Conservation (phyloP, 495 filamentous ascomycete genomes). For the Letharia columbiana region DNA sequence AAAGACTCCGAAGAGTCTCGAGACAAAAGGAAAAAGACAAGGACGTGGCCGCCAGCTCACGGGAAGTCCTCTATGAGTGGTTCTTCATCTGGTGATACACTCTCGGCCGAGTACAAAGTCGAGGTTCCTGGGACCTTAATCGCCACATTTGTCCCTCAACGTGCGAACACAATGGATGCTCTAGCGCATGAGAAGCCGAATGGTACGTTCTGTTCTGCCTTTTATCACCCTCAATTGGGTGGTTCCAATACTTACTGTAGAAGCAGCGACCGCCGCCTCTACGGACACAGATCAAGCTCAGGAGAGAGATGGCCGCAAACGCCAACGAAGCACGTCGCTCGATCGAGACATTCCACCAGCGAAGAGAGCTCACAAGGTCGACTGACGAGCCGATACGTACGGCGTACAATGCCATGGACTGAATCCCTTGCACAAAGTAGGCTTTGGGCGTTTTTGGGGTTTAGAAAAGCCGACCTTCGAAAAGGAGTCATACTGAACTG, state of each 20-base stretch:
- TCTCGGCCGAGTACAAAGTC: background rate
- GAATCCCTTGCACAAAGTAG: background rate
- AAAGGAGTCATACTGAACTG: background rate
- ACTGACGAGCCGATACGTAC: background rate
- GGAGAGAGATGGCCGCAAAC: background rate
- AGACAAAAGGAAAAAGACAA: slow-evolving; percentile 8
- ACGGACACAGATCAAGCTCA: too few species aligned
- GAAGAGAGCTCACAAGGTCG: background rate
- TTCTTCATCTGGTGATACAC: too few species aligned
- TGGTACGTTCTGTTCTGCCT: background rate
- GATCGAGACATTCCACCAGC: background rate
- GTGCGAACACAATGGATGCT: background rate
- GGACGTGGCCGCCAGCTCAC: slow-evolving; percentile 15
- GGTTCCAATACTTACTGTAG: background rate
- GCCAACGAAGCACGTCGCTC: background rate
- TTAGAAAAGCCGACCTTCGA: background rate
- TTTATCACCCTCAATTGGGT: background rate
- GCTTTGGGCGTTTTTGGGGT: background rate
- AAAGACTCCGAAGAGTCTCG: background rate
- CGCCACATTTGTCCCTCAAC: background rate
- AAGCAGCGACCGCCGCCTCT: background rate
- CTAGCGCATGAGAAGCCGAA: background rate
- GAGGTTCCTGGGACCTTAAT: background rate
- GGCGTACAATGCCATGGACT: background rate
- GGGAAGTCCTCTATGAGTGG: background rate